These are phyloP conservation scores for Thuja plicata DNA, from an alignment of 83 land plant genomes.

Conservation along the genomic window DNA sequence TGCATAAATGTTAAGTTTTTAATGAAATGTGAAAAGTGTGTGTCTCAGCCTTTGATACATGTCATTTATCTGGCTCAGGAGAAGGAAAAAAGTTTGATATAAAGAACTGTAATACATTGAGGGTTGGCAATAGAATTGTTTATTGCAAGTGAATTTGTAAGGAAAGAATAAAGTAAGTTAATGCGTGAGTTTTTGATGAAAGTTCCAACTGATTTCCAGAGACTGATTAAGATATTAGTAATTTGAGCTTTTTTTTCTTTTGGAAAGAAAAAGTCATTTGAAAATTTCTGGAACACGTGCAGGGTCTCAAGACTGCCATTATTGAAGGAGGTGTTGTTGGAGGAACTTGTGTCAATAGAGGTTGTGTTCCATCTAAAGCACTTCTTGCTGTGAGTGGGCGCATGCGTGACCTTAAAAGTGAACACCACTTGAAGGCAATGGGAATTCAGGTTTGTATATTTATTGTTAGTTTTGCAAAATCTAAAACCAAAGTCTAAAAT, in stretches of 20 bases:
- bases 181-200: neutral
- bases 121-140: neutral
- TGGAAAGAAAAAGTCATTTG: neutral
- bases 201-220: neutral
- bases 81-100: neutral
- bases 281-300: slow-evolving; percentile 14
- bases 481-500: too few relatives aligned
- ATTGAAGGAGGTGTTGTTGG: slow-evolving; percentile 98
- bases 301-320: slow-evolving; percentile 98
- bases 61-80: neutral
- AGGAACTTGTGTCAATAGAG: slow-evolving; percentile 99
- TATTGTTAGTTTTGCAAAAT: neutral
- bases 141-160: neutral
- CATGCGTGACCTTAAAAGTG: slow-evolving; percentile 96
- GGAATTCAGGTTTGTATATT: slow-evolving; percentile 77
- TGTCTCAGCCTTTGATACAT: neutral
- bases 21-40: neutral
- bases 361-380: slow-evolving; percentile 99
- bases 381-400: slow-evolving; percentile 98
- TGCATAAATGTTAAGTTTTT: neutral
- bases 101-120: neutral
- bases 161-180: neutral
- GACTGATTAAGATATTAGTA: neutral
- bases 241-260: neutral
- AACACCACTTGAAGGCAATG: slow-evolving; percentile 88